phyloP scores from a whole-genome alignment of 371 early-diverging fungal genomes.

The Funneliformis caledonium region DNA sequence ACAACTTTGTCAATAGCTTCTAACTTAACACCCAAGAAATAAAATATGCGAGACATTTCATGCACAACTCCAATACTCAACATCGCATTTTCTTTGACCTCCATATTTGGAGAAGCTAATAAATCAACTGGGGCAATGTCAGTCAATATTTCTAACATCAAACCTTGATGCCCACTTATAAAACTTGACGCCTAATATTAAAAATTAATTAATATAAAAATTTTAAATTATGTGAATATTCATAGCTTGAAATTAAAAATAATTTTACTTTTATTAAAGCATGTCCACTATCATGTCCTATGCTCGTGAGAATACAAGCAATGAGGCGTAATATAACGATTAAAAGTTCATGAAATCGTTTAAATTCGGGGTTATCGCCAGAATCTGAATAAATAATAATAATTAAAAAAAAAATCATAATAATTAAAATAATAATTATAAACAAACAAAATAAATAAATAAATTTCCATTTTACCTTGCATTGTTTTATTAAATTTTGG shows the following conservation, averaged over 20 bases:
- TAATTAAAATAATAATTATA: background rate
- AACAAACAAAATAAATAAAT: background rate
- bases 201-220: background rate
- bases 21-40: slow-evolving; percentile 52
- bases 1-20: slow-evolving; percentile 51
- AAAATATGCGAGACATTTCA: slow-evolving; percentile 51
- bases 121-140: slow-evolving; percentile 51
- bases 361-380: slow-evolving; percentile 40
- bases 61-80: slow-evolving; percentile 31
- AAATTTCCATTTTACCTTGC: background rate
- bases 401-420: background rate
- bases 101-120: slow-evolving; percentile 47
- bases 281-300: slow-evolving; percentile 56
- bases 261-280: slow-evolving; percentile 54
- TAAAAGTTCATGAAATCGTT: slow-evolving; percentile 66
- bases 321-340: slow-evolving; percentile 68
- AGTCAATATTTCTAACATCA: slow-evolving; percentile 62
- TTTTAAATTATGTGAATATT: background rate
- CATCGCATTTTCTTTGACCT: slow-evolving; percentile 48
- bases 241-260: background rate
- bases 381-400: slow-evolving; percentile 40
- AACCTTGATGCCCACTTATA: slow-evolving; percentile 64
- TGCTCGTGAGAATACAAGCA: slow-evolving; percentile 56
- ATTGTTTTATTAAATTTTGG: slow-evolving; percentile 51
- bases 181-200: slow-evolving; percentile 57